Percentiles rank a stretch among this genome's conserved stretches.
These are phyloP conservation scores for Solanum hybrid DNA, from an alignment of 305 asterid species.

Conservation along the genomic window DNA sequence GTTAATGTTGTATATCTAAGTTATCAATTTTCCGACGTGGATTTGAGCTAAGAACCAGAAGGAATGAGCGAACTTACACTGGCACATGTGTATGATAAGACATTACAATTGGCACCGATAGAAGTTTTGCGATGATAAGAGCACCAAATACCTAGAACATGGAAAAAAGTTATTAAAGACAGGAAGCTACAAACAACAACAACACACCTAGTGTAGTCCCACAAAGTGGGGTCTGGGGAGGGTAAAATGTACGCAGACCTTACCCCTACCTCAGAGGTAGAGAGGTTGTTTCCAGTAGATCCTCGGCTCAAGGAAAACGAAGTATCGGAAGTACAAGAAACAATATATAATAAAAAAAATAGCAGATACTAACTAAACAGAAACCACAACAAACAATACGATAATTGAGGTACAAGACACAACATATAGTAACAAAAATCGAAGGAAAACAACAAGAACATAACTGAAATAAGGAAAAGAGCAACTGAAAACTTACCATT, in stretches of 20 bases:
- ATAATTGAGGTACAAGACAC: background rate
- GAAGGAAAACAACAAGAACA: background rate
- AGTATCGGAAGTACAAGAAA: background rate
- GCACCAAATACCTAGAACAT: conserved; percentile 83
- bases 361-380: background rate
- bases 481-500: conserved; percentile 45
- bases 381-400: background rate
- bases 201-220: background rate
- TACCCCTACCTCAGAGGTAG: background rate
- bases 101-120: conserved; percentile 84
- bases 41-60: background rate
- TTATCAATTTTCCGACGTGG: background rate
- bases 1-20: background rate
- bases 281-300: background rate
- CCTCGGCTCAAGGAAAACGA: background rate
- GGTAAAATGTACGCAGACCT: background rate
- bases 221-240: background rate
- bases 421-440: background rate
- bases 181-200: conserved; percentile 1
- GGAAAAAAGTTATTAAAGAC: background rate
- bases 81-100: conserved; percentile 99
- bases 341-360: background rate
- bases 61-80: conserved; percentile 50
- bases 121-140: conserved; percentile 71
- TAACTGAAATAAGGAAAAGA: conserved; percentile 1